Evolutionary conservation across 768 basidiomycete genomes (phyloP).

Genomic region (Lepiota brunneoincarnata): DNA sequence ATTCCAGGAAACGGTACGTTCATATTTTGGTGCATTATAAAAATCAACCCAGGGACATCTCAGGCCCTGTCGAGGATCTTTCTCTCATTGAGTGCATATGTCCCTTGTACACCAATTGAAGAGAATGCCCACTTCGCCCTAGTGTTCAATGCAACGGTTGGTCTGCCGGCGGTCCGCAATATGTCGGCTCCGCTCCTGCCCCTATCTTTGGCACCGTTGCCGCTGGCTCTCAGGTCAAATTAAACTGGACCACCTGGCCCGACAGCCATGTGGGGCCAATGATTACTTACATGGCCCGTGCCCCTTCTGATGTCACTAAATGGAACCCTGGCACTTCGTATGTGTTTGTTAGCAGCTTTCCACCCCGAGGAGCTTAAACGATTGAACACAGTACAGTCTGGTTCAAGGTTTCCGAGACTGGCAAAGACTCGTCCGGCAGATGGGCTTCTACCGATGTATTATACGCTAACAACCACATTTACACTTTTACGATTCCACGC

Average conservation of each 20-base stretch:
- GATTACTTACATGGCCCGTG: slow-evolving; percentile 43
- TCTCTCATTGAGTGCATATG: slow-evolving; percentile 29
- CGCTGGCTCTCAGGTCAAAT: slow-evolving; percentile 33
- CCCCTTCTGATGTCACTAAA: slow-evolving; percentile 38
- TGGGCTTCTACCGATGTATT: slow-evolving; percentile 44
- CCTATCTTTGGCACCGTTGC: slow-evolving; percentile 35
- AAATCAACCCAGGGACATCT: neutral
- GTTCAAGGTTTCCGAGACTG: slow-evolving; percentile 45
- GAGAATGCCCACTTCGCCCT: neutral
- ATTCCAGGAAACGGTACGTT: slow-evolving; percentile 31
- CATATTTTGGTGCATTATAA: neutral
- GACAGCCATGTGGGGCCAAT: slow-evolving; percentile 37
- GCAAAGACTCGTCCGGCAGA: slow-evolving; percentile 37
- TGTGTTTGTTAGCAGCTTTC: neutral
- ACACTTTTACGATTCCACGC: slow-evolving; percentile 41
- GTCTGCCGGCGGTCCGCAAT: slow-evolving; percentile 17
- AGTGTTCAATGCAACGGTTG: slow-evolving; percentile 31
- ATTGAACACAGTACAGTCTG: slow-evolving; percentile 35
- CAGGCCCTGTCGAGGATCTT: slow-evolving; percentile 35
- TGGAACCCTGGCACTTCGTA: slow-evolving; percentile 37
- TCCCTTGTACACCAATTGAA: neutral
- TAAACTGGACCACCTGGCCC: slow-evolving; percentile 40
- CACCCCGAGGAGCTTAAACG: neutral
- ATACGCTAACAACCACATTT: slow-evolving; percentile 33
- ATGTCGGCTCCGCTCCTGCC: slow-evolving; percentile 30